Conservation (phyloP, 345 rosid genomes). For the Cardamine occulta region DNA sequence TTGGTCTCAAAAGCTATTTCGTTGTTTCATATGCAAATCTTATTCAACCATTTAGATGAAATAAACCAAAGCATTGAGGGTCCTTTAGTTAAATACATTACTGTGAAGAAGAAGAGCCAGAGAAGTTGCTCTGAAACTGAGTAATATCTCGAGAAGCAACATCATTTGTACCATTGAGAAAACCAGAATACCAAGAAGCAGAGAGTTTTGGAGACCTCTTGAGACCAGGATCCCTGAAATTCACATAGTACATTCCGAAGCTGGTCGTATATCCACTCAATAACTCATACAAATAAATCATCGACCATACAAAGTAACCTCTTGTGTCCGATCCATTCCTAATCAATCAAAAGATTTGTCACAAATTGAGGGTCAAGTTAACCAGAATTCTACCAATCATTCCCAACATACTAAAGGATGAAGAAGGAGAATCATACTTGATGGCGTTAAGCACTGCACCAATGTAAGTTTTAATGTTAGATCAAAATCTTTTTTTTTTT, state of each 20-base stretch:
- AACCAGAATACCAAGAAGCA: constrained; percentile 55
- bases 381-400: not conserved
- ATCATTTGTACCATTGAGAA: constrained; percentile 48
- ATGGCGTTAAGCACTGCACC: no score
- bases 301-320: no score
- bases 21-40: not conserved
- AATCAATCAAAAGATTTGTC: no score
- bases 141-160: no score
- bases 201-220: constrained; percentile 58
- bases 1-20: not conserved
- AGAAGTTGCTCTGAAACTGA: not conserved
- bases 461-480: no score
- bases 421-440: constrained; percentile 36
- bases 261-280: no score
- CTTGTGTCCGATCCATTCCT: no score
- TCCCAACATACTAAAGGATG: not conserved
- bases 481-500: no score
- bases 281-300: no score
- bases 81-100: not conserved
- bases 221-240: constrained; percentile 39
- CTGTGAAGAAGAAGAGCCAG: constrained; percentile 16
- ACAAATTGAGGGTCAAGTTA: not conserved
- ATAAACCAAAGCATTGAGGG: not conserved
- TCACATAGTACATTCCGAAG: no score
- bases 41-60: not conserved